Conservation (phyloP, 1,139 yeast species). For the Kodamaea arcana region DNA sequence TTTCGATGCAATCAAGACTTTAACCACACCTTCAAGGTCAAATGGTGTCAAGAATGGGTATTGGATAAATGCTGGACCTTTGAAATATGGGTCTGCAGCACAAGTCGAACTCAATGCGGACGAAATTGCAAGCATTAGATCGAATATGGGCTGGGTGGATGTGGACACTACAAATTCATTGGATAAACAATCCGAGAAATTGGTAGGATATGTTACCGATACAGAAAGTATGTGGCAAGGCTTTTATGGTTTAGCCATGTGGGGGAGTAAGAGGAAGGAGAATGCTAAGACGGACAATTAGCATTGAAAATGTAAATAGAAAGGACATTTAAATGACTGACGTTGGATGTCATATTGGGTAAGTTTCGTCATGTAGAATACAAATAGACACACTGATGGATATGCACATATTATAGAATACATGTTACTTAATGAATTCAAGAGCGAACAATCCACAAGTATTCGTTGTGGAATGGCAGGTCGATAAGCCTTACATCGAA, state of each 20-base stretch:
- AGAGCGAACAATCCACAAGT: too few relatives aligned
- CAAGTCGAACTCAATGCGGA: constrained; percentile 66
- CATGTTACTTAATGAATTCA: too few relatives aligned
- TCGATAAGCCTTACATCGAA: too few relatives aligned
- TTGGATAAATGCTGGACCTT: constrained; percentile 86
- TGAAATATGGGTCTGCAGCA: constrained; percentile 86
- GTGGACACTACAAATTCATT: constrained; percentile 36
- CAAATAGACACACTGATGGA: too few relatives aligned
- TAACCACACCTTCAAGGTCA: constrained; percentile 35
- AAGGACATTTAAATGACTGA: too few relatives aligned
- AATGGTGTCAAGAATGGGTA: constrained; percentile 37
- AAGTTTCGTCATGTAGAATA: too few relatives aligned
- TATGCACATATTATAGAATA: too few relatives aligned
- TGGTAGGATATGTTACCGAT: constrained; percentile 58
- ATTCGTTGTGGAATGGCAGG: too few relatives aligned
- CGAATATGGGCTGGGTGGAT: constrained; percentile 62
- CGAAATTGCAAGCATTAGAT: constrained; percentile 53
- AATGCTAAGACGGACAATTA: too few relatives aligned
- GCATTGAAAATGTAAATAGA: too few relatives aligned
- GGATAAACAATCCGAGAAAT: constrained; percentile 17
- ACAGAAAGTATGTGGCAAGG: constrained; percentile 70
- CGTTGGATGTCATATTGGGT: too few relatives aligned
- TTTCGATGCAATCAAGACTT: constrained; percentile 53
- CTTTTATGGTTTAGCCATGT: constrained; percentile 60
- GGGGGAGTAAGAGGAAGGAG: constrained; percentile 31